Evolutionary conservation across 177 flowering plant genomes (phyloP).

Genomic region (Vitis hybrid): DNA sequence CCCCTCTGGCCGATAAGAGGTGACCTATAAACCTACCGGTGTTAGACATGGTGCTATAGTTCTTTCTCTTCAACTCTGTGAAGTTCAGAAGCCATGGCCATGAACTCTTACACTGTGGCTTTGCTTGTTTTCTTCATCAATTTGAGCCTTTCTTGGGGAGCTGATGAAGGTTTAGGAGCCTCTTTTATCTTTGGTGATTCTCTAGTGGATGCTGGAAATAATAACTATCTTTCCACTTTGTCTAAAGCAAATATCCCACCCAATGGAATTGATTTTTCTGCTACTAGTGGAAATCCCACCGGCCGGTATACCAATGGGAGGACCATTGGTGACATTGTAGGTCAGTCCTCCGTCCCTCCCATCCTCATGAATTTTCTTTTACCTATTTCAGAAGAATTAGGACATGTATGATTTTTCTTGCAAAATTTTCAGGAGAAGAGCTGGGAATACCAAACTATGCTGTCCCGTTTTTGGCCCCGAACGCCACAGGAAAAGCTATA

Average conservation of each 20-base stretch:
- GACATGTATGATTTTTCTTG: too few relatives aligned
- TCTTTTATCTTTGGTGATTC: conserved; percentile 94
- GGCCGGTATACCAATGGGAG: conserved; percentile 90
- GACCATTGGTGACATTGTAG: conserved; percentile 92
- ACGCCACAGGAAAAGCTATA: conserved; percentile 64
- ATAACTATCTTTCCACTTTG: conserved; percentile 70
- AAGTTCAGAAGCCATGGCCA: conserved; percentile 12
- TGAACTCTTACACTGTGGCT: conserved; percentile 13
- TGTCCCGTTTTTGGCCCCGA: conserved; percentile 77
- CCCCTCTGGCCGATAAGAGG: neutral
- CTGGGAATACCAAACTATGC: conserved; percentile 72
- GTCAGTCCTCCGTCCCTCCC: conserved; percentile 33
- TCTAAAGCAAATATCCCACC: conserved; percentile 83
- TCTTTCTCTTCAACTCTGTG: neutral
- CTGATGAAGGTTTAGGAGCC: conserved; percentile 46
- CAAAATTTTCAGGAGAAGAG: conserved; percentile 59
- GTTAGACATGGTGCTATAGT: neutral
- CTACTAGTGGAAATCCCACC: conserved; percentile 77
- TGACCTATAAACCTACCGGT: neutral
- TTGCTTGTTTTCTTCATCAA: conserved; percentile 17
- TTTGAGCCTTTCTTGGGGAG: conserved; percentile 19
- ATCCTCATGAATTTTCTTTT: neutral
- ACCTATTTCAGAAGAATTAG: neutral
- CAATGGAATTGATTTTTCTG: conserved; percentile 84
- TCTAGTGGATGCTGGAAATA: conserved; percentile 91